Base-by-base conservation (phyloP, 2,329 filamentous ascomycete genomes). In the Helotiales sp. region DNA sequence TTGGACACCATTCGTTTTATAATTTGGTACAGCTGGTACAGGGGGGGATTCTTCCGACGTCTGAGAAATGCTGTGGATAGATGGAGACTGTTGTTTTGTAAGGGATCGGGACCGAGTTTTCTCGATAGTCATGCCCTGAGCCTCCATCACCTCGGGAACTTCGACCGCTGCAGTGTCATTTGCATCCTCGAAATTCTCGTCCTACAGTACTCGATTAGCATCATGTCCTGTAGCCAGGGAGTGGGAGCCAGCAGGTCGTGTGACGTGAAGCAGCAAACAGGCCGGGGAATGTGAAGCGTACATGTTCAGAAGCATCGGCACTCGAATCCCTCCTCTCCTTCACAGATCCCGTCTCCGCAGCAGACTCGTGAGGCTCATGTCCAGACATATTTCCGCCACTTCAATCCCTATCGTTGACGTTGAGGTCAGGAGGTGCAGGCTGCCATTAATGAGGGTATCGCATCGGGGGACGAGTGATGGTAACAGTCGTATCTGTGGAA, bases 161-260 rank as follows among this genome's bases (percentile, higher is more conserved):
- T 67, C 65, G 19, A 63, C 59, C 10, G 54, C 55, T 53, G 66
- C 57, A 8, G 66, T 83, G 73, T 90, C 88, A 66, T 84, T 77
- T 55, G 90, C 91, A 79, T 96, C 91, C 76, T 96, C 91, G 69
- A 96, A 96, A 15, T 83, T 83, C 68, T 93, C 88, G 87, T 91
- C 71, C 38, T 25, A 27, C 38, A 27, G 29, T 44, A 31, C 34
- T 46, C 13, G 4, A 44, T 51, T 31, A 57, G 62, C 29, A 67
- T 55, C 42, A 44, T 48, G 46, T 34, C 47, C 38, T 31, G 54
- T 52, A 7, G 31, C 19, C 10, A 8, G 27, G 46, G 25, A 48
- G 36, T 52, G 58, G 53, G 54, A 52, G 50, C n/a, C n/a, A 34
- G n/a, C 31, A 57, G 44, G 61, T 63, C 48, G 57, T 66, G 61